phyloP scores from a whole-genome alignment of 2,329 filamentous ascomycete species.

The Aspergillus puulaauensis region DNA sequence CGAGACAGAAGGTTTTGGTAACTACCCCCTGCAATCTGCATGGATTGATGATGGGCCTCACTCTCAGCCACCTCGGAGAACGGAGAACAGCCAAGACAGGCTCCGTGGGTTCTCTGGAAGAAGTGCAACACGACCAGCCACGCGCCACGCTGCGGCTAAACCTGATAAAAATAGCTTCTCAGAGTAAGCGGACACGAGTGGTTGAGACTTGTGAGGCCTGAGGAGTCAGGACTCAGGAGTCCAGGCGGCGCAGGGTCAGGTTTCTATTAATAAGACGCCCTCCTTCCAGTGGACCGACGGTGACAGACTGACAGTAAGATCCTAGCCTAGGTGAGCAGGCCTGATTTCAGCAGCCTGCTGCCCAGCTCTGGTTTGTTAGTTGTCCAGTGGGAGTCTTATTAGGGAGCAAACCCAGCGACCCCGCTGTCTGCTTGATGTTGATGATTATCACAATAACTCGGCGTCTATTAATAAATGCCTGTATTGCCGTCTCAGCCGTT shows the following conservation, averaged over 20 bases:
- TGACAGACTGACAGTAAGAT: not conserved
- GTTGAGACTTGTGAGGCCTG: not conserved
- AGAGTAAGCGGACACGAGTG: not conserved
- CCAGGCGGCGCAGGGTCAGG: not conserved
- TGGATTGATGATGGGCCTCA: not conserved
- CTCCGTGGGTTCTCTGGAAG: not conserved
- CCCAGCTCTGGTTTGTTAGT: too few relatives aligned
- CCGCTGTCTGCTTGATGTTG: not conserved
- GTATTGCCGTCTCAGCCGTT: not conserved
- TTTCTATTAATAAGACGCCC: not conserved
- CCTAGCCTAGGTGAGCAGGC: not conserved
- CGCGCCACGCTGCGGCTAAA: not conserved
- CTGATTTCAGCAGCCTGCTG: not conserved
- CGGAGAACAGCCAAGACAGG: not conserved
- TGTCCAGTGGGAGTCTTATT: not conserved
- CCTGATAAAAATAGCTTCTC: constrained; percentile 5
- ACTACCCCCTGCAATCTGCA: not conserved
- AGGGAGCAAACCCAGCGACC: not conserved
- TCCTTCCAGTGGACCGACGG: not conserved
- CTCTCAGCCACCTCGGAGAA: constrained; percentile 1
- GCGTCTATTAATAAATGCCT: not conserved
- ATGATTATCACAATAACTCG: not conserved
- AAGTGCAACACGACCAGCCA: not conserved
- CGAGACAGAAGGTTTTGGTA: not conserved
- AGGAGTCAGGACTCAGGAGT: not conserved